Evolutionary conservation across 805 yeast genomes (phyloP).

Genomic region (Barnettozyma siamensis): DNA sequence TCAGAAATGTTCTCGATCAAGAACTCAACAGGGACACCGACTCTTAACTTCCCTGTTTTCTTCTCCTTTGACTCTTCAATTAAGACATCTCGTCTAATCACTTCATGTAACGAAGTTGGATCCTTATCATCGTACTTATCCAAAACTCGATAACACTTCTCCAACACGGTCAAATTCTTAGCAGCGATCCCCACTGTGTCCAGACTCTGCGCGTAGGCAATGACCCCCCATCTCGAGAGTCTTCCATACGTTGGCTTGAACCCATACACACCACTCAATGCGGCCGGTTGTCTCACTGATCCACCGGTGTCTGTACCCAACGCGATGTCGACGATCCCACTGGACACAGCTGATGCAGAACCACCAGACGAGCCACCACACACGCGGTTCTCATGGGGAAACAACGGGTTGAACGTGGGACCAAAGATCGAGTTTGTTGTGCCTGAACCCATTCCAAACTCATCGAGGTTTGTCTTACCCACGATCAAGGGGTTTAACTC

Average conservation of each 20-base stretch:
- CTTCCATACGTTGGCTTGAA: constrained; percentile 94
- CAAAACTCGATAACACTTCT: constrained; percentile 47
- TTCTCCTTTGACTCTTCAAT: neutral
- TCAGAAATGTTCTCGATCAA: constrained; percentile 48
- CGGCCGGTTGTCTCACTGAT: constrained; percentile 86
- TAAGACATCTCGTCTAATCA: constrained; percentile 26
- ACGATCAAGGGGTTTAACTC: constrained; percentile 45
- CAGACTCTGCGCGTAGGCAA: constrained; percentile 88
- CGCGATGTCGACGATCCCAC: constrained; percentile 62
- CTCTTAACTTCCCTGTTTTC: constrained; percentile 28
- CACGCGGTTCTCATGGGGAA: constrained; percentile 32
- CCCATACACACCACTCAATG: constrained; percentile 78
- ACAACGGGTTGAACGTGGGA: constrained; percentile 50
- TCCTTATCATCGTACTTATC: constrained; percentile 66
- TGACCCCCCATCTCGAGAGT: constrained; percentile 85
- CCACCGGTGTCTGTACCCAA: constrained; percentile 98
- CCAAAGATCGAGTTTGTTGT: constrained; percentile 54
- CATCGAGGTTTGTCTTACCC: constrained; percentile 92
- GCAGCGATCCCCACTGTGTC: constrained; percentile 90
- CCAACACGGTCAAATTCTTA: constrained; percentile 37
- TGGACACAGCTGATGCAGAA: constrained; percentile 86
- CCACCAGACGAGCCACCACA: constrained; percentile 98
- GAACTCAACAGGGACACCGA: constrained; percentile 76
- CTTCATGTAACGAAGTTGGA: constrained; percentile 57
- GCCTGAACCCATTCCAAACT: constrained; percentile 94